A percentile compares a stretch with the other conserved stretches of the same genome.
Evolutionary conservation across 768 basidiomycete species (phyloP).

Genomic region (Mycena alexandri): DNA sequence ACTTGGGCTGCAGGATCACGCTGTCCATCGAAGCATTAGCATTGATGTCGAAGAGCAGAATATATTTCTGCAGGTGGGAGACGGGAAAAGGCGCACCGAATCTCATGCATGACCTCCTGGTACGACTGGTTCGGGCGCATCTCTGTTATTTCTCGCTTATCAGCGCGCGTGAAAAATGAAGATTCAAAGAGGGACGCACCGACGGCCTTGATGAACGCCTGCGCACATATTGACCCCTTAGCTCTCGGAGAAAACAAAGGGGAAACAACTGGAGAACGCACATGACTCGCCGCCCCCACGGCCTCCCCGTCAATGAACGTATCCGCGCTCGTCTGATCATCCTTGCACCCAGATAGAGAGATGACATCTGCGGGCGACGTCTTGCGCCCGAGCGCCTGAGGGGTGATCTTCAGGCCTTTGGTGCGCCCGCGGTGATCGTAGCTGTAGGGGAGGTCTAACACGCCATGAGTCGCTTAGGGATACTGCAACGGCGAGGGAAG

Average conservation of each 20-base stretch:
- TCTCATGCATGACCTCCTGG: slow-evolving; percentile 67
- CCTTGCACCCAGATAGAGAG: slow-evolving; percentile 79
- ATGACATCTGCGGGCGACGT: slow-evolving; percentile 84
- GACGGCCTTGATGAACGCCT: slow-evolving; percentile 72
- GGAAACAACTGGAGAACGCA: slow-evolving; percentile 50
- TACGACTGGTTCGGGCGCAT: slow-evolving; percentile 70
- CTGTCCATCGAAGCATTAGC: slow-evolving; percentile 44
- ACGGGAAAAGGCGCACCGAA: slow-evolving; percentile 57
- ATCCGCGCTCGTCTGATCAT: slow-evolving; percentile 81
- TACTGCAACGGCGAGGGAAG: not conserved
- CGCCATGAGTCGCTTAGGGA: not conserved
- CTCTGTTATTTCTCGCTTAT: no score
- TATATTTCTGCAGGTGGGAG: not conserved
- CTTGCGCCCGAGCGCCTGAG: slow-evolving; percentile 53
- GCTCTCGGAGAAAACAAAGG: not conserved
- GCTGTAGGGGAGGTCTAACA: slow-evolving; percentile 63
- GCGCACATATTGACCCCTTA: not conserved
- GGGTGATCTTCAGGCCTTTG: slow-evolving; percentile 57
- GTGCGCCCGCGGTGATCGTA: slow-evolving; percentile 72
- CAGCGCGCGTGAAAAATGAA: no score
- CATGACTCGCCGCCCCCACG: slow-evolving; percentile 86
- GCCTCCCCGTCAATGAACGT: slow-evolving; percentile 73
- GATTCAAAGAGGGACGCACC: slow-evolving; percentile 44
- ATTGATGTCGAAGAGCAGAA: not conserved
- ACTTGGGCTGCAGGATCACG: slow-evolving; percentile 68